Evolutionary conservation across 164 flowering plant genomes (phyloP).

Genomic region (Umbilicus rupestris): DNA sequence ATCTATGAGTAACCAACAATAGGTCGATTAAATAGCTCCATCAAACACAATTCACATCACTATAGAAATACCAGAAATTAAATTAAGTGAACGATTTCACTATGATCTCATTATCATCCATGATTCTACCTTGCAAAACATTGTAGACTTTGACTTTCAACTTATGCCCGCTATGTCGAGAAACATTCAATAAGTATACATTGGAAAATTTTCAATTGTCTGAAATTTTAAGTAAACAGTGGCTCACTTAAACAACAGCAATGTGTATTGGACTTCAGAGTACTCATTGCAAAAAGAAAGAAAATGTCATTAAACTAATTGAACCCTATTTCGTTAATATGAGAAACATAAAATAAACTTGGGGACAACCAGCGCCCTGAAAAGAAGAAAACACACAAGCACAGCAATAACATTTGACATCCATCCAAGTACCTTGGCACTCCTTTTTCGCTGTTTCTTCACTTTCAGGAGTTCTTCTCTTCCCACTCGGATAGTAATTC

Average conservation of each 20-base stretch:
- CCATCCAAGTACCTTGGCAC: conserved; percentile 17
- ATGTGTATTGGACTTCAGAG: background rate
- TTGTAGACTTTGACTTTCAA: background rate
- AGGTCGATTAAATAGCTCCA: background rate
- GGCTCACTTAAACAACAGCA: background rate
- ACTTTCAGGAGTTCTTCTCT: conserved; percentile 17
- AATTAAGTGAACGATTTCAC: too few species aligned
- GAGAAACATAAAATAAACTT: background rate
- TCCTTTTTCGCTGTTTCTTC: conserved; percentile 11
- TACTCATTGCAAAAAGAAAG: background rate
- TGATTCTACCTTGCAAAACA: background rate
- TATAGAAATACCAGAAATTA: background rate
- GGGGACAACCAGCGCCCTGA: background rate
- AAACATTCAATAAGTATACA: background rate
- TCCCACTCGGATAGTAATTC: conserved; percentile 19
- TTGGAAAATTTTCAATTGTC: too few species aligned
- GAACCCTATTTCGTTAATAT: background rate
- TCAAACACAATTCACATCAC: background rate
- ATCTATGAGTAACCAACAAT: background rate
- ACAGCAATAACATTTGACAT: background rate
- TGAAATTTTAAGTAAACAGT: too few species aligned
- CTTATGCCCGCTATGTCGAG: background rate
- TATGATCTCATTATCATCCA: background rate
- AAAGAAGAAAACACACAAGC: background rate
- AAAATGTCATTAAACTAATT: background rate